These are phyloP conservation scores for Chaetomiaceae sp. DNA, from an alignment of 2,329 filamentous ascomycete species.

Conservation along the genomic window DNA sequence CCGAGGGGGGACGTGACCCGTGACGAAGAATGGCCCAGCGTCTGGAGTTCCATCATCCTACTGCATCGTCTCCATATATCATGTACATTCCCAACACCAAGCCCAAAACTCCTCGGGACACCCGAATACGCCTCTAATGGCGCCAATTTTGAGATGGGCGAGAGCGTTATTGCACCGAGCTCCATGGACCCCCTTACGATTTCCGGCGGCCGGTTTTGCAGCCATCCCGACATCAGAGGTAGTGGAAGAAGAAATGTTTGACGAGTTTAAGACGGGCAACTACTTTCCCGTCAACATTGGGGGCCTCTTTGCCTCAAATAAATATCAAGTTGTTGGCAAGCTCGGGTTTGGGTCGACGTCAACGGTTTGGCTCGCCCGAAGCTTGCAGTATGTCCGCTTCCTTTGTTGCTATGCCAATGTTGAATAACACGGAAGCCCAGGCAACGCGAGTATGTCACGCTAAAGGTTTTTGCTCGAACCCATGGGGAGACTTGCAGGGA, in stretches of 20 bases:
- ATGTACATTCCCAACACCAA: background rate
- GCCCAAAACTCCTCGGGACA: background rate
- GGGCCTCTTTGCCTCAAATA: background rate
- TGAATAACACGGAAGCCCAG: constrained; percentile 26
- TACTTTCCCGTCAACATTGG: constrained; percentile 7
- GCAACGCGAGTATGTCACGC: constrained; percentile 2
- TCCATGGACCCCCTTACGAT: background rate
- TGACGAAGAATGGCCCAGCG: background rate
- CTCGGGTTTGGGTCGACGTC: constrained; percentile 5
- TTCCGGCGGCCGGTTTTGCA: background rate
- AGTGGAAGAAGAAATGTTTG: constrained; percentile 3
- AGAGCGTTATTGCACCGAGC: background rate
- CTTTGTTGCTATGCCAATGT: constrained; percentile 28
- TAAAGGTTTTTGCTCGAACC: constrained; percentile 24
- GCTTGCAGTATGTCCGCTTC: constrained; percentile 22
- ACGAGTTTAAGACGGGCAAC: background rate
- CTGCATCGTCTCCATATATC: background rate
- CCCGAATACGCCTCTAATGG: background rate
- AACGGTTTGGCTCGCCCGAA: constrained; percentile 8
- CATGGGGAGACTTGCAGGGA: background rate
- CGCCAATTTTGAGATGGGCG: background rate
- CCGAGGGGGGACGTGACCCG: too few relatives aligned
- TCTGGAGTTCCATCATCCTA: background rate
- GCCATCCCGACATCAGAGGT: background rate
- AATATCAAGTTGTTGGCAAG: constrained; percentile 6